Evolutionary conservation across 2,329 filamentous ascomycete genomes (phyloP), one percentile per base, ranked within the genome.

Genomic region (Paecilomyces variotii): DNA sequence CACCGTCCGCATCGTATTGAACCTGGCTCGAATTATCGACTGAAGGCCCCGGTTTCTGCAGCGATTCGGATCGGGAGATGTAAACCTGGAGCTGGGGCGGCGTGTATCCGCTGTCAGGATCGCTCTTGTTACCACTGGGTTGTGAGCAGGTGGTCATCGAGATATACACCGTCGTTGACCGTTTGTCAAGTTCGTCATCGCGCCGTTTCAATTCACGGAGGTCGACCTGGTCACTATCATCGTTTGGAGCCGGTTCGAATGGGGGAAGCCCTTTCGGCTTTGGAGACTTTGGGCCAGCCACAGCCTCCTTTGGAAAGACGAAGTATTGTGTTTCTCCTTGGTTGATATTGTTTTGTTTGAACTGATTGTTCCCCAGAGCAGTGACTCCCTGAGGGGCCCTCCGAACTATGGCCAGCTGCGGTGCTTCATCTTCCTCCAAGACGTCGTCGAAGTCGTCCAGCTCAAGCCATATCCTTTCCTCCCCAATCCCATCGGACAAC

Each of bases 121-220:
- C 76, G 10, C 77, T 74, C 1, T 75, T 76, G 49, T 82, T 83
- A 49, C 80, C 78, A 24, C 74, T 70, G 11, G 93, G 94, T 66
- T 95, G 91, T 27, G 84, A 74, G 73, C 94, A 99, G 0, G 90
- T 92, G 64, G 91, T 97, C 51, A 91, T 85, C 1, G 91, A 91
- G 57, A 99, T 81, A 72, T 88, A 97, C 2, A 97, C 78, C 1
- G 76, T 83, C 50, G 74, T 79, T 14, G 73, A 72, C 26, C 74
- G 69, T 26, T 69, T 67, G 24, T 57, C 64, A 24, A 49, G 24
- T 28, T 53, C 55, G 19, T 32, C 3, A 30, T 52, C 61, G 57
- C 60, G 62, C 56, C 67, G 57, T 57, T 58, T 58, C 26, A 51
- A 62, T 39, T 59, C 67, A 59, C 32, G 27, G 12, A 3, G 32